A percentile compares a stretch with the other conserved stretches of the same genome.
Evolutionary conservation across 768 basidiomycete genomes (phyloP).

Genomic region (Boletus rex-veris): DNA sequence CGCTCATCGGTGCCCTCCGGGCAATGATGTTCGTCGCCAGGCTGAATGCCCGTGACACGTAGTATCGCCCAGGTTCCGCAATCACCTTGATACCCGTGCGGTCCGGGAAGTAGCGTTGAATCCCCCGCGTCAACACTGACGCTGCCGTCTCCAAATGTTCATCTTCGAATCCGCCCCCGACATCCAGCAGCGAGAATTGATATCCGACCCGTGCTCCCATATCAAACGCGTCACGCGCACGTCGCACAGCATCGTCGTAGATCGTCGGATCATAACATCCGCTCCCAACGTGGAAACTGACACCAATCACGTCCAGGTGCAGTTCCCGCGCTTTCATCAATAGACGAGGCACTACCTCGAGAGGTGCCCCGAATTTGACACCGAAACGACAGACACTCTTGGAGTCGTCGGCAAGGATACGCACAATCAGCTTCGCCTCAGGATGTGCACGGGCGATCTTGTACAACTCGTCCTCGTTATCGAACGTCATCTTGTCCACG

Average conservation of each 20-base stretch:
- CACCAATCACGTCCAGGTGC: constrained; percentile 82
- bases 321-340: constrained; percentile 78
- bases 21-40: constrained; percentile 94
- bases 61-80: constrained; percentile 94
- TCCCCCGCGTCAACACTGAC: constrained; percentile 59
- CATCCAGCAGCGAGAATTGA: constrained; percentile 78
- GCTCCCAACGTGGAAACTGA: constrained; percentile 97
- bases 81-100: constrained; percentile 70
- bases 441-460: constrained; percentile 86
- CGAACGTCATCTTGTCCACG: constrained; percentile 96
- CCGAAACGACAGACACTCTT: constrained; percentile 92
- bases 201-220: constrained; percentile 83
- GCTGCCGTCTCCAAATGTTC: constrained; percentile 81
- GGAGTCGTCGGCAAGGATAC: constrained; percentile 97
- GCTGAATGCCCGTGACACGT: constrained; percentile 88
- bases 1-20: constrained; percentile 57
- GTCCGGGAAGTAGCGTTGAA: constrained; percentile 79
- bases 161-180: constrained; percentile 97
- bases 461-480: constrained; percentile 94
- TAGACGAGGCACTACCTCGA: constrained; percentile 74
- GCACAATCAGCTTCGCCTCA: constrained; percentile 79
- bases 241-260: constrained; percentile 85
- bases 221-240: constrained; percentile 80
- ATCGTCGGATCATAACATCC: constrained; percentile 92
- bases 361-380: constrained; percentile 93